Evolutionary conservation across 768 basidiomycete species (phyloP).

Genomic region (Lactarius psammicola): DNA sequence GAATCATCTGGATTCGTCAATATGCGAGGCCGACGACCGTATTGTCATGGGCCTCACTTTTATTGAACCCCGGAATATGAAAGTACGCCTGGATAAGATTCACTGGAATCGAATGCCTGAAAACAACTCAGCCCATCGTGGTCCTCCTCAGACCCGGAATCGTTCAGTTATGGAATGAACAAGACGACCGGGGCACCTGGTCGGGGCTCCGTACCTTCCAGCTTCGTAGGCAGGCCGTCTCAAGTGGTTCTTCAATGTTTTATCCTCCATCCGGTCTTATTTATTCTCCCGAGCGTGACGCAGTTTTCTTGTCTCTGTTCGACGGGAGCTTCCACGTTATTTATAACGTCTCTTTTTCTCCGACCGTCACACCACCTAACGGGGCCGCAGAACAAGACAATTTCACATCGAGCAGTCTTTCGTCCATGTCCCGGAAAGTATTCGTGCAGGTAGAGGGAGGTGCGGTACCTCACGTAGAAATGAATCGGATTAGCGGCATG

Average conservation of each 20-base stretch:
- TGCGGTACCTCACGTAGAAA: constrained; percentile 43
- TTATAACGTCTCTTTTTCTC: constrained; percentile 48
- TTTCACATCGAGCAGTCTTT: constrained; percentile 34
- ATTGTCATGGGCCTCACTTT: constrained; percentile 56
- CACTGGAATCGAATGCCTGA: neutral
- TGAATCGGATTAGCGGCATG: constrained; percentile 60
- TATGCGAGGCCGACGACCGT: constrained; percentile 40
- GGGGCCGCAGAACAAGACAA: constrained; percentile 20
- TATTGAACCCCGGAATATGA: constrained; percentile 40
- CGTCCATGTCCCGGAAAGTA: constrained; percentile 46
- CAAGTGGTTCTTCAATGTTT: constrained; percentile 57
- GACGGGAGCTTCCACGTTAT: constrained; percentile 73
- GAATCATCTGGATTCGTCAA: constrained; percentile 7
- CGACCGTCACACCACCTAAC: constrained; percentile 39
- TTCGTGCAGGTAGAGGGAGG: constrained; percentile 51
- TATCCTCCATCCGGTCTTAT: constrained; percentile 58
- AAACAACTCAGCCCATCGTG: constrained; percentile 13
- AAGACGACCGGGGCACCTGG: constrained; percentile 41
- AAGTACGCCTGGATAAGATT: constrained; percentile 12
- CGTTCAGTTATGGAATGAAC: constrained; percentile 54
- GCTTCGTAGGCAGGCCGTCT: constrained; percentile 49
- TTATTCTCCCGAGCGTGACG: constrained; percentile 51
- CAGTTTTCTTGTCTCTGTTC: constrained; percentile 55
- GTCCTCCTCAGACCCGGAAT: constrained; percentile 44
- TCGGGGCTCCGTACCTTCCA: constrained; percentile 47